Evolutionary conservation across 2,329 filamentous ascomycete genomes (phyloP), one percentile per base, ranked within the genome.

Genomic region (Penicillium sp.): DNA sequence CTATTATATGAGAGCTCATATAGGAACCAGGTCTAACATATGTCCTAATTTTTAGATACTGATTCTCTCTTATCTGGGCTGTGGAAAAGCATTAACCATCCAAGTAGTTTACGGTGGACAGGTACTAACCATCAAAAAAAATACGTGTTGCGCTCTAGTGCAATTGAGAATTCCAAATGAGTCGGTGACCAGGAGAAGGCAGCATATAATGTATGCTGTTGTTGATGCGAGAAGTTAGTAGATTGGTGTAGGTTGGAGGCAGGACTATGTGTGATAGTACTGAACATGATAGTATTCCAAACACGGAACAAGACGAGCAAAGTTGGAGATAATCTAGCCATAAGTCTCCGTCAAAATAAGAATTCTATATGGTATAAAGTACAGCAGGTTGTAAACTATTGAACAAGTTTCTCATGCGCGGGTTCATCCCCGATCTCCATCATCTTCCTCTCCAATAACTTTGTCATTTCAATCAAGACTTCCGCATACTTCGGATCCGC

Each of bases 401-500:
- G 36, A 19, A 37, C 36, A 37, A 37, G 36, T 37, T 37, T 37
- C 17, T 37, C 36, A 19, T 61, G 59, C 7, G 55, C 55, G 31
- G 57, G 54, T 46, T 55, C 76, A 59, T 82, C 80, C 0, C 80
- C 80, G 67, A 82, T 82, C 57, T 81, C 75, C 4, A 62, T 69
- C 80, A 83, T 83, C 71, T 82, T 83, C 5, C 66, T 60, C 54
- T 81, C 77, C 37, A 81, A 53, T 58, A 77, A 56, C 44, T 35
- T 52, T 0, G 70, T 79, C 78, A 81, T 80, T 0, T 63, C 52
- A 53, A 58, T 57, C 0, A 79, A 73, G 1, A 78, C 67, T 2
- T 73, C 65, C 5, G 45, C 31, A 57, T 80, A 80, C 37, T 65
- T 59, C 0, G 66, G 54, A 0, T 80, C 73, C 2, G 68, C 7